A percentile compares a stretch with the other conserved stretches of the same genome.
Evolutionary conservation across 176 grass and related monocot species (phyloP).

Genomic region (Panicum miliaceum): DNA sequence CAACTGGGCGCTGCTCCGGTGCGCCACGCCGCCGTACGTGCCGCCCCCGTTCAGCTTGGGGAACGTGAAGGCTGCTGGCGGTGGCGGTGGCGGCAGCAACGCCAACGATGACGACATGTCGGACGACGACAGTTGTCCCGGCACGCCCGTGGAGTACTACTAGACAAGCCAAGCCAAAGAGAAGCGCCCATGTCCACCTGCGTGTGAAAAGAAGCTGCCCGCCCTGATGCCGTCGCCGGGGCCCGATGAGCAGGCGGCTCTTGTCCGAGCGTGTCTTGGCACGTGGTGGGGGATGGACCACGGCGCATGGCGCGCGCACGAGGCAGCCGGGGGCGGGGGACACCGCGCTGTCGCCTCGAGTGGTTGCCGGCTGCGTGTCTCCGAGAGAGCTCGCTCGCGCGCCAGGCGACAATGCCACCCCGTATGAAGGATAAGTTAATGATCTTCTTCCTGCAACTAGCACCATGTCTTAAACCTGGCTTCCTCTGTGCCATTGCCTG

Average conservation of each 20-base stretch:
- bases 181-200: conserved; percentile 16
- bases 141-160: conserved; percentile 82
- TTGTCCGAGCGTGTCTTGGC: conserved; percentile 27
- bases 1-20: conserved; percentile 89
- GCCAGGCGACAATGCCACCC: conserved; percentile 42
- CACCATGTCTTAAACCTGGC: background rate
- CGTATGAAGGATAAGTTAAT: conserved; percentile 48
- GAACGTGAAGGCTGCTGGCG: too few species aligned
- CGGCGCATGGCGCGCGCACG: conserved; percentile 39
- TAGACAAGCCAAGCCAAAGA: background rate
- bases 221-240: background rate
- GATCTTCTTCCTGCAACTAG: background rate
- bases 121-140: conserved; percentile 64
- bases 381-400: background rate
- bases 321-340: background rate
- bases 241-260: background rate
- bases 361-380: conserved; percentile 38
- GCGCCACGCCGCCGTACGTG: conserved; percentile 66
- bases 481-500: background rate
- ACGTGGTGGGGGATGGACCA: conserved; percentile 36
- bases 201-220: conserved; percentile 1
- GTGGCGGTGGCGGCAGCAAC: background rate
- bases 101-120: conserved; percentile 2
- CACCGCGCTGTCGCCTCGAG: conserved; percentile 43
- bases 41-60: conserved; percentile 53